Conservation (phyloP, 257 asterid species). For the Solanum lycopersicoides region DNA sequence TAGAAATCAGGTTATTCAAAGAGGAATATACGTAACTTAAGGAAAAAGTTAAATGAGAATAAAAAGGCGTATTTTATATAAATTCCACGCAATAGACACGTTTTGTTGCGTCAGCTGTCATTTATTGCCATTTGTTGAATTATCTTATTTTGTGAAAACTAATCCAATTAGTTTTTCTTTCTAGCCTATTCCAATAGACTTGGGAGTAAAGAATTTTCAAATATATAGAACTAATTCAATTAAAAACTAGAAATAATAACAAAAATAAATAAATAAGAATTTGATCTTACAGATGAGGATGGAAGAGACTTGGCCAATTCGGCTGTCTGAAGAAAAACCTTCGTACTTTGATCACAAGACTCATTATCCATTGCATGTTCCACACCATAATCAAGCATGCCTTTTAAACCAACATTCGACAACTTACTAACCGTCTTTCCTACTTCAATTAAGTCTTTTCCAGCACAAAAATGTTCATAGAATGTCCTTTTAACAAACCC, state of each 20-base stretch:
- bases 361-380: constrained; percentile 55
- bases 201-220: not conserved
- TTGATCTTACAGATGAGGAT: constrained; percentile 30
- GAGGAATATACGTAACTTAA: not conserved
- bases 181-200: not conserved
- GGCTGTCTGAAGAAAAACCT: constrained; percentile 35
- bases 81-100: not conserved
- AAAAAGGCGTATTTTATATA: not conserved
- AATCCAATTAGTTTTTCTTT: not conserved
- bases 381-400: constrained; percentile 82
- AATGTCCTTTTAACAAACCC: constrained; percentile 30
- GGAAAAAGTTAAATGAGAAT: not conserved
- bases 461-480: constrained; percentile 78
- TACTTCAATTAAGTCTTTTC: constrained; percentile 36
- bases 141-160: not conserved
- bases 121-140: not conserved
- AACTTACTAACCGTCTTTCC: constrained; percentile 27
- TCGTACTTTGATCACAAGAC: constrained; percentile 47
- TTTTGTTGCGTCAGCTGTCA: not conserved
- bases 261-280: too few species aligned
- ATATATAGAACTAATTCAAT: not conserved
- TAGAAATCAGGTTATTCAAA: not conserved
- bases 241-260: not conserved
- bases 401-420: constrained; percentile 33
- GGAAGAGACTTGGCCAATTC: constrained; percentile 23